Evolutionary conservation across 805 yeast species (phyloP).

Genomic region (Saturnispora saitoi): DNA sequence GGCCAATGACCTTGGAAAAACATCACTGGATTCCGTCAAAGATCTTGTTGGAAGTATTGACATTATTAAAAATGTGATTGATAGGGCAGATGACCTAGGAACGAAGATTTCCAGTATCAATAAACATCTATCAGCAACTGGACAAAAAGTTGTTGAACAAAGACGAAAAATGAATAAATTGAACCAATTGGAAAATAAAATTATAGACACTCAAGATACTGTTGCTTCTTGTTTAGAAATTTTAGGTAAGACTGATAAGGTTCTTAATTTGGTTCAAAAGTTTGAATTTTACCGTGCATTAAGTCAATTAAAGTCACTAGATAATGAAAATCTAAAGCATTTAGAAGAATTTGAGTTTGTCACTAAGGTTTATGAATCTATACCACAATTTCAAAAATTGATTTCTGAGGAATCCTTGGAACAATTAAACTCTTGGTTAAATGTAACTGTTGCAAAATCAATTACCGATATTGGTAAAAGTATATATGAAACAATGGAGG

Average conservation of each 20-base stretch:
- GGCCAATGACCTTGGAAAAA: slow-evolving; percentile 52
- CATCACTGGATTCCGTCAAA: slow-evolving; percentile 54
- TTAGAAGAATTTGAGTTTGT: slow-evolving; percentile 65
- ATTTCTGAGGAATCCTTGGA: slow-evolving; percentile 69
- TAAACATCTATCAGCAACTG: slow-evolving; percentile 51
- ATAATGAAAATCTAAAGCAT: slow-evolving; percentile 57
- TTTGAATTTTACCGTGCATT: slow-evolving; percentile 80
- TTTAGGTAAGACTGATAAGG: slow-evolving; percentile 76
- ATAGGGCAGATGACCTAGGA: slow-evolving; percentile 47
- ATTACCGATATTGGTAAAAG: slow-evolving; percentile 49
- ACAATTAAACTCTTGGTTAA: slow-evolving; percentile 55
- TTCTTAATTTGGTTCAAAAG: slow-evolving; percentile 68
- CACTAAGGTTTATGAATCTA: slow-evolving; percentile 59
- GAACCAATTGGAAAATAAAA: slow-evolving; percentile 56
- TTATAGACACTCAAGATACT: slow-evolving; percentile 62
- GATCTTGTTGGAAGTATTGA: slow-evolving; percentile 50
- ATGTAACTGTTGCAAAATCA: slow-evolving; percentile 53
- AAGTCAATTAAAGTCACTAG: slow-evolving; percentile 69
- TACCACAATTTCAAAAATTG: slow-evolving; percentile 65
- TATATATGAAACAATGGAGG: slow-evolving; percentile 44
- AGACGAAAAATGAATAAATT: slow-evolving; percentile 52
- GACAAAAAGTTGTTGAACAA: slow-evolving; percentile 52
- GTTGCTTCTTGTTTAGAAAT: slow-evolving; percentile 71
- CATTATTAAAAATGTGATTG: slow-evolving; percentile 53
- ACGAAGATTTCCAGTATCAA: slow-evolving; percentile 50